A percentile compares a stretch with the other conserved stretches of the same genome.
Evolutionary conservation across 1,284 basidiomycete genomes (phyloP).

Genomic region (Cystobasidium sp.): DNA sequence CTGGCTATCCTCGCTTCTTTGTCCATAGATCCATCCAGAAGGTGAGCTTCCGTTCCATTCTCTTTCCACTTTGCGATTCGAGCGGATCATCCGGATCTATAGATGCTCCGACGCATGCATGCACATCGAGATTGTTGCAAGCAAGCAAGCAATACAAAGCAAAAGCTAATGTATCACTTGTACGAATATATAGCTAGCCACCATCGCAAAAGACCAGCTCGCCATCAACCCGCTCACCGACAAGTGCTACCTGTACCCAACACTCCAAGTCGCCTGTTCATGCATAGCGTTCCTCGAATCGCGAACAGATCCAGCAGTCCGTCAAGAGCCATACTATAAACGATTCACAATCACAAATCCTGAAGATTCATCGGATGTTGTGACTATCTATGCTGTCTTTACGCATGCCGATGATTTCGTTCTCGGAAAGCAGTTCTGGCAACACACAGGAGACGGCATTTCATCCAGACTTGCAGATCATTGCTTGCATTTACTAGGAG

Average conservation of each 20-base stretch:
- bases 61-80: not conserved
- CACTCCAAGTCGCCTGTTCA: slow-evolving; percentile 70
- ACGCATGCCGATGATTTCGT: slow-evolving; percentile 68
- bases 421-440: slow-evolving; percentile 91
- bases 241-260: slow-evolving; percentile 76
- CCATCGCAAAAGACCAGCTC: slow-evolving; percentile 76
- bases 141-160: not conserved
- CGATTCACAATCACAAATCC: slow-evolving; percentile 48
- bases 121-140: not conserved
- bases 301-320: slow-evolving; percentile 60
- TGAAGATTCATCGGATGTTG: slow-evolving; percentile 58
- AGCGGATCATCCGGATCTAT: slow-evolving; percentile 1
- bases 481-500: slow-evolving; percentile 70
- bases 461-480: slow-evolving; percentile 84
- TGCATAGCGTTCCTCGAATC: slow-evolving; percentile 76
- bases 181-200: slow-evolving; percentile 66
- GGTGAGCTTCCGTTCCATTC: slow-evolving; percentile 59
- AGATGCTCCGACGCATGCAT: slow-evolving; percentile 4
- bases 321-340: slow-evolving; percentile 70
- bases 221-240: slow-evolving; percentile 63
- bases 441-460: slow-evolving; percentile 89
- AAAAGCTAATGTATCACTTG: no score
- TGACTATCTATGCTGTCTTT: slow-evolving; percentile 72
- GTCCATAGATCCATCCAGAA: slow-evolving; percentile 86
- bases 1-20: slow-evolving; percentile 97